Evolutionary conservation across 768 basidiomycete genomes (phyloP).

Genomic region (Suillus subalutaceus): DNA sequence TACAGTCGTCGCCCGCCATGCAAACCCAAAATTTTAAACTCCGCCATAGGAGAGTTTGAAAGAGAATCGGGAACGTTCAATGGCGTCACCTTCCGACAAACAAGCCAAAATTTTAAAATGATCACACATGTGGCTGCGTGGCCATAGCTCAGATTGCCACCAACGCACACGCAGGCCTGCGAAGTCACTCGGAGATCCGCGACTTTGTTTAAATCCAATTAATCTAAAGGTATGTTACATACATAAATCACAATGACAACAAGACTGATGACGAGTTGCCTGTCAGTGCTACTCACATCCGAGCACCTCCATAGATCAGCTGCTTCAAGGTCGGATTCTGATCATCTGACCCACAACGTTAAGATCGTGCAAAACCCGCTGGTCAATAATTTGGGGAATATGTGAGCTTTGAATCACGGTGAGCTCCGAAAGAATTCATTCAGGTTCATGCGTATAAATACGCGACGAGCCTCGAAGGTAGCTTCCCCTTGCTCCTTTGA

Average conservation of each 20-base stretch:
- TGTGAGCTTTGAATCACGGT: neutral
- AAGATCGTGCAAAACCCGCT: neutral
- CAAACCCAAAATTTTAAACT: no score
- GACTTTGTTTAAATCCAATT: neutral
- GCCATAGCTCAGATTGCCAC: no score
- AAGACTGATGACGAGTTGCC: neutral
- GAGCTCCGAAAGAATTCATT: neutral
- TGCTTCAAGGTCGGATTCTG: neutral
- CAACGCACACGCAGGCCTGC: no score
- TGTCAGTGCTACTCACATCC: neutral
- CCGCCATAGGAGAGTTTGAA: no score
- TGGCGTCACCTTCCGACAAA: no score
- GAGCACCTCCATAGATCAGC: neutral
- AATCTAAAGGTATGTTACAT: neutral
- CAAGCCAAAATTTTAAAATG: no score
- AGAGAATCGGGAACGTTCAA: no score
- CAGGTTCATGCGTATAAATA: neutral
- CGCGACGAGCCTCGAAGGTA: neutral
- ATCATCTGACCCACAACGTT: neutral
- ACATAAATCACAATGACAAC: neutral
- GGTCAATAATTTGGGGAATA: neutral
- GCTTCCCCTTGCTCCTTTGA: neutral
- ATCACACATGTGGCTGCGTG: no score
- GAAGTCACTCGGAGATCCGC: no score
- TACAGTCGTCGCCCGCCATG: no score